Base-by-base conservation (phyloP, 2,329 filamentous ascomycete species). In the Diaporthe sp. region DNA sequence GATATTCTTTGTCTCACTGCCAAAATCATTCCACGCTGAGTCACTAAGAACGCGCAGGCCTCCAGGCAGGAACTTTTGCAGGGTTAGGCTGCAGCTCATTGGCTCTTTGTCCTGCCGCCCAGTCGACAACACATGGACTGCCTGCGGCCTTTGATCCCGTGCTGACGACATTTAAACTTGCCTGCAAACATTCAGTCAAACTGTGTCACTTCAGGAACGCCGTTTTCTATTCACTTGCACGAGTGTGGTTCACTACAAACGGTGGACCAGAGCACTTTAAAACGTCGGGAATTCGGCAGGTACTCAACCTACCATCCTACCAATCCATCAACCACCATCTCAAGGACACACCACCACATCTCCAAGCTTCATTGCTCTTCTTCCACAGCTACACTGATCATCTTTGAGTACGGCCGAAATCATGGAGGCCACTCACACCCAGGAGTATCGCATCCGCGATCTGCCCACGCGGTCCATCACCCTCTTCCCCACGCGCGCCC, bases 401-500 rank as follows among this genome's bases (percentile, higher is more conserved):
- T 31, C 57, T 10, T 10, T 53, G 46, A 12, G 13, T 22, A 15
- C 46, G 31, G 8, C 10, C n/a, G 69, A 55, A 57, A 78, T 67
- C 69, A 86, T 88, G 84, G 86, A 88, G 31, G 76, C 80, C 49
- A 71, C 81, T 72, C 81, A 87, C 77, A 84, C 84, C 75, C 81
- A 89, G 75, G 85, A 89, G 75, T 92, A 91, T 81, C 86, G 87
- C 44, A 82, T 93, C 76, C 87, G 88, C 58, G 87, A 92, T 67
- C 84, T 93, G 42, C 79, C 84, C 12, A 93, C 92, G 46, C 89
- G 89, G 68, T 89, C 88, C 0, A 91, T 94, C 22, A 91, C 89
- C 0, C 86, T 94, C 55, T 93, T 92, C 75, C 92, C 92, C 0
- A 85, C 86, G 2, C 85, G 89, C 77, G 92, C 92, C 1, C 91